Conservation (phyloP, 169 alveolate species). For the Theileria annulata region DNA sequence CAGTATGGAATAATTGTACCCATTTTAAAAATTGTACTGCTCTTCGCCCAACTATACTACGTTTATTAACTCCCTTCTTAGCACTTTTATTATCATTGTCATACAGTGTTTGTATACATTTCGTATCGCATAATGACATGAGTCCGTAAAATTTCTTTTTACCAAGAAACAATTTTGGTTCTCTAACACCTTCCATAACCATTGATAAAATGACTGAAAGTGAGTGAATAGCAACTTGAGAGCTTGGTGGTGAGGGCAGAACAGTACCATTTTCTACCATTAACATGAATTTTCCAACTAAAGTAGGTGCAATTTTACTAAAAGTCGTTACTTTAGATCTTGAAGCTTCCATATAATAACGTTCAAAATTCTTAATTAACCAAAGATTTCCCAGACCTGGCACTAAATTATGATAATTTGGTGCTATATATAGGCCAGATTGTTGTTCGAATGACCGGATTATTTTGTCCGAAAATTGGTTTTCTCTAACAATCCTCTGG, state of each 20-base stretch:
- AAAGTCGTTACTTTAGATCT: constrained; percentile 15
- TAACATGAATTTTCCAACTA: constrained; percentile 61
- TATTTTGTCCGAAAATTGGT: constrained; percentile 54
- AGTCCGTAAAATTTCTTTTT: constrained; percentile 62
- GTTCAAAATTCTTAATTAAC: constrained; percentile 52
- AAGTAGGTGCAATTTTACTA: constrained; percentile 35
- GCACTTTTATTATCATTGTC: constrained; percentile 1
- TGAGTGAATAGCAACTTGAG: constrained; percentile 45
- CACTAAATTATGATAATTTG: constrained; percentile 49
- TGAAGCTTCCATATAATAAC: constrained; percentile 32
- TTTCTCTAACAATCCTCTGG: constrained; percentile 54
- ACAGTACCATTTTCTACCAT: constrained; percentile 68
- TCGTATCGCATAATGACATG: constrained; percentile 63
- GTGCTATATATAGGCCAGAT: constrained; percentile 63
- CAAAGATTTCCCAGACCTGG: constrained; percentile 67
- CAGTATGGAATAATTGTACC: constrained; percentile 44
- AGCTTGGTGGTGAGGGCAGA: constrained; percentile 42
- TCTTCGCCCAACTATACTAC: constrained; percentile 15
- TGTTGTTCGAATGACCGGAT: constrained; percentile 46
- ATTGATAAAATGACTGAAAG: constrained; percentile 39
- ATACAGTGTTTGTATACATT: constrained; percentile 35
- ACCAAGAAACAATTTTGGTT: constrained; percentile 40
- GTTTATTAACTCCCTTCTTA: not conserved
- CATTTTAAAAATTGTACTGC: constrained; percentile 58
- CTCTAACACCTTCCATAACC: constrained; percentile 63